phyloP scores from a whole-genome alignment of 768 basidiomycete genomes.

The Mycena rosella region DNA sequence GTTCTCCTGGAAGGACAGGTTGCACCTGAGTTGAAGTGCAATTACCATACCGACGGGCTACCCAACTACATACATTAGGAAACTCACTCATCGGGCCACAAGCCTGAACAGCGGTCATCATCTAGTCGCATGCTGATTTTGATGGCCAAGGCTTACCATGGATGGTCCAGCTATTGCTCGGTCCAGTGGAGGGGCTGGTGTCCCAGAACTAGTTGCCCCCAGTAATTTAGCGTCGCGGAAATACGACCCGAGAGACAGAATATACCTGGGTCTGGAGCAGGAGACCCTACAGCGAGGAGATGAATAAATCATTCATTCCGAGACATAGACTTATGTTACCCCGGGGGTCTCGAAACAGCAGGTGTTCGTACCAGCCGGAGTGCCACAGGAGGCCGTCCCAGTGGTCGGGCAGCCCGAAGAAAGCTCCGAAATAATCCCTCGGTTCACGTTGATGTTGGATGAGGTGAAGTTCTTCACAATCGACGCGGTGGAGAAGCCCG shows the following conservation, averaged over 20 bases:
- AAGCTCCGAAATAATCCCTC: too few species aligned
- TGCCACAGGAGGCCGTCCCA: conserved; percentile 27
- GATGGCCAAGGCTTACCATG: conserved; percentile 35
- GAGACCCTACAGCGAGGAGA: conserved; percentile 44
- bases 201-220: conserved; percentile 61
- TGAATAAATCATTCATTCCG: neutral
- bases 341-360: conserved; percentile 66
- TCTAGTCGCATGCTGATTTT: neutral
- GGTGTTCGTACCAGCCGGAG: conserved; percentile 24
- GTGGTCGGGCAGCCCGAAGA: conserved; percentile 34
- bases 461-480: too few species aligned
- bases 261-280: conserved; percentile 56
- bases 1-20: conserved; percentile 54
- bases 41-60: conserved; percentile 49
- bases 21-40: conserved; percentile 56
- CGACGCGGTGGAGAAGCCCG: too few species aligned
- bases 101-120: conserved; percentile 44
- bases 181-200: conserved; percentile 59
- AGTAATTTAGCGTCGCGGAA: too few species aligned
- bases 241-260: neutral
- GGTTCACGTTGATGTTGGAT: too few species aligned
- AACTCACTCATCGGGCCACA: conserved; percentile 66
- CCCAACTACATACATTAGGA: conserved; percentile 41
- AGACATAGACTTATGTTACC: neutral
- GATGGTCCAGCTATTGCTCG: conserved; percentile 65